Evolutionary conservation across 139 green algal species (phyloP).

Genomic region (Volvox africanus): DNA sequence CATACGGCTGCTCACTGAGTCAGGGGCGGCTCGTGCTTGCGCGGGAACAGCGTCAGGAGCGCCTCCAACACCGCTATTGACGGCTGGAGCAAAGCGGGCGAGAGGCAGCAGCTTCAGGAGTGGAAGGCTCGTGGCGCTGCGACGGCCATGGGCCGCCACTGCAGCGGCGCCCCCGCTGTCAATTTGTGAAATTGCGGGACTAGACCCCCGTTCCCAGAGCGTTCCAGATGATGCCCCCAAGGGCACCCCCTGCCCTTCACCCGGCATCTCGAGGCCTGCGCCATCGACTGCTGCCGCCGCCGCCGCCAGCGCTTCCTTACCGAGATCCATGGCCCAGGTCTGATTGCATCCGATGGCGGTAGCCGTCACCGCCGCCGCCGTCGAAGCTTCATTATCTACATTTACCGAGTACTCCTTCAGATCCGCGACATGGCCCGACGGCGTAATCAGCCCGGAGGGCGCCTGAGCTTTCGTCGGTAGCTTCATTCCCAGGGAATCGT

Average conservation of each 20-base stretch:
- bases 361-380: too few relatives aligned
- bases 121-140: background rate
- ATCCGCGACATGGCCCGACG: background rate
- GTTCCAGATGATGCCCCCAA: background rate
- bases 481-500: background rate
- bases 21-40: background rate
- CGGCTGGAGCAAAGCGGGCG: background rate
- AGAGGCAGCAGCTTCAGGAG: constrained; percentile 2
- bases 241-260: background rate
- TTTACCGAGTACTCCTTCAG: background rate
- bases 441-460: background rate
- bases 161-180: background rate
- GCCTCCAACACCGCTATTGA: background rate
- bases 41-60: too few relatives aligned
- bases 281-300: background rate
- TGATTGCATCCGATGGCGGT: too few relatives aligned
- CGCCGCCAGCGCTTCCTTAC: background rate
- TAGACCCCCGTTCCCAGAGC: too few relatives aligned
- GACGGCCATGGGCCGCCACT: background rate
- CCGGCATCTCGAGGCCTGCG: too few relatives aligned
- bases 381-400: too few relatives aligned
- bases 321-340: background rate
- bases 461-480: background rate
- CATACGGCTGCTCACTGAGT: background rate
- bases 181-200: too few relatives aligned